Base-by-base conservation (phyloP, 345 rosid genomes). In the Erucastrum elatum region DNA sequence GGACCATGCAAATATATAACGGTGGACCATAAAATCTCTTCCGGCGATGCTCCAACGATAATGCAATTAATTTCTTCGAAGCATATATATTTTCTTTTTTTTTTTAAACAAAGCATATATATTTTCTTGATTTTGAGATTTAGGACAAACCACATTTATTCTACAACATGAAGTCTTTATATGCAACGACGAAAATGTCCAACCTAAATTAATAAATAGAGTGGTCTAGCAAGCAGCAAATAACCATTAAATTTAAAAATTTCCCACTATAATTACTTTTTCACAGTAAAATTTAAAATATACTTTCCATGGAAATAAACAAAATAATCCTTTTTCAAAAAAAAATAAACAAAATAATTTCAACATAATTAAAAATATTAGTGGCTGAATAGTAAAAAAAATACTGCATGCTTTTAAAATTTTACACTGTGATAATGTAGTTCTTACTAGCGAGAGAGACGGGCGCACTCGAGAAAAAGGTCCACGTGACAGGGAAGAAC, bases 401-500 rank as follows among this genome's bases (percentile, higher is more conserved):
- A 3, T 58, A 21, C 30, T 21, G 61, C 29, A 56, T 56, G 29
- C 10, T 16, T 21, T 21, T 21, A 21, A 21, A 21, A 21, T 21
- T 21, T 21, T 21, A 21, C 21, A 21, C 21, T 21, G 0, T 21
- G 41, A 29, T 27, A 27, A 4, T n/a, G 46, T 49, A 49, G 17
- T 9, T 1, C 21, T 64, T 34, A 53, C 16, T 56, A 13, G 75
- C 30, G 75, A 71, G 10, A 49, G 55, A 71, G 75, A 71, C 15
- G 56, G 25, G 56, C 66, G 41, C 55, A 64, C 27, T 13, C 12
- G 37, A 2, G 29, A 8, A 30, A 27, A 34, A 62, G 71, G 70
- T 8, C 34, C 65, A 77, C 80, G 2, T 34, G 71, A 53, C 58
- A 35, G 55, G 71, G 15, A 63, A 35, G 65, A 70, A 53, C 26